phyloP scores from a whole-genome alignment of 2,329 filamentous ascomycete genomes.

The Cladosporium oxysporum region DNA sequence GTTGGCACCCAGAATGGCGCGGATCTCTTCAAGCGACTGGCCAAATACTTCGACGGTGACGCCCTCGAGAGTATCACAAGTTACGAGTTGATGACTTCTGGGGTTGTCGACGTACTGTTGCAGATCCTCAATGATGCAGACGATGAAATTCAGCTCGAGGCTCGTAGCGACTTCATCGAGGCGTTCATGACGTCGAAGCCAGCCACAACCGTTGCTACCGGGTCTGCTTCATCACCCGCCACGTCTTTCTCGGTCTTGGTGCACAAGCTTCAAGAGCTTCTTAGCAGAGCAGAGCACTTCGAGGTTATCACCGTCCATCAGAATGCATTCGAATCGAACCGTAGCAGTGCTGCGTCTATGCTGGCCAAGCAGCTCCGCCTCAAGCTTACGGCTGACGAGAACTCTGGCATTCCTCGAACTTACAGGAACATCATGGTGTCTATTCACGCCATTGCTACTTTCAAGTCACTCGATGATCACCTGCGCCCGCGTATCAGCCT shows the following conservation, averaged over 20 bases:
- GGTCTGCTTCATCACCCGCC: constrained; percentile 66
- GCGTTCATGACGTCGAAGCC: constrained; percentile 83
- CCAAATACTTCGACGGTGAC: constrained; percentile 83
- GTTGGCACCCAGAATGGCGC: constrained; percentile 49
- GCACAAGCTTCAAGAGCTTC: constrained; percentile 90
- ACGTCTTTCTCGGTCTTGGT: constrained; percentile 90
- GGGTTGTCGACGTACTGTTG: constrained; percentile 80
- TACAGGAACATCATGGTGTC: constrained; percentile 97
- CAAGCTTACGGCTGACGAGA: constrained; percentile 83
- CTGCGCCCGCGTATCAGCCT: constrained; percentile 84
- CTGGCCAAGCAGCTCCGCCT: constrained; percentile 92
- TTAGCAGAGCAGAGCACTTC: constrained; percentile 96
- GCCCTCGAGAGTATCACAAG: constrained; percentile 92
- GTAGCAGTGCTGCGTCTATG: constrained; percentile 92
- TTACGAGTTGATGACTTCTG: constrained; percentile 87
- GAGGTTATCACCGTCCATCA: constrained; percentile 95
- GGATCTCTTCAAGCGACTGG: constrained; percentile 72
- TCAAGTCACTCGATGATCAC: constrained; percentile 96
- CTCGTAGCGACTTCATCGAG: constrained; percentile 81
- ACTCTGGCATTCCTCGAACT: constrained; percentile 81
- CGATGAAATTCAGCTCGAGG: constrained; percentile 55
- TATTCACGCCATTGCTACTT: constrained; percentile 96
- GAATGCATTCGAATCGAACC: constrained; percentile 84
- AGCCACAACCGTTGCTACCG: constrained; percentile 61
- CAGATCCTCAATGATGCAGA: constrained; percentile 76